phyloP scores from a whole-genome alignment of 176 grass and related monocot genomes.

The Triticum turgidum region DNA sequence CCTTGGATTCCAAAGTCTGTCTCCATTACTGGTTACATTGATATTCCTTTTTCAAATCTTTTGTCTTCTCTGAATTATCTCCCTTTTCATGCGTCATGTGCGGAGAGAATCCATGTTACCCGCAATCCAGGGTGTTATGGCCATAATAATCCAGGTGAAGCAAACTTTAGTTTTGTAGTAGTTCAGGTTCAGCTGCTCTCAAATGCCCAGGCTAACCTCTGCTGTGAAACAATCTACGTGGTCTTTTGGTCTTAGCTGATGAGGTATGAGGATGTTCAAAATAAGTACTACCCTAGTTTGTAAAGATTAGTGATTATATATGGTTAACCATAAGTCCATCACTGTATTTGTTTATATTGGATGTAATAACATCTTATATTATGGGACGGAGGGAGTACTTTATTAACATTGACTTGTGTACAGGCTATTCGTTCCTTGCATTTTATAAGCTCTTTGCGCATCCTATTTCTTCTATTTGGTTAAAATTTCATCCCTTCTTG shows the following conservation, averaged over 20 bases:
- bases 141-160: constrained; percentile 3
- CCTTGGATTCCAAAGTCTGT: background rate
- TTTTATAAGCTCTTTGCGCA: constrained; percentile 13
- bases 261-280: constrained; percentile 4
- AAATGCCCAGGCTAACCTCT: background rate
- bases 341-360: background rate
- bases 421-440: background rate
- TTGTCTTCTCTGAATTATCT: background rate
- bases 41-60: background rate
- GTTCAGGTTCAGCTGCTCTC: constrained; percentile 13
- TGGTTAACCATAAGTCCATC: background rate
- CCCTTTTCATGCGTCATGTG: background rate
- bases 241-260: background rate
- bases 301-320: background rate
- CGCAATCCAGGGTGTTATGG: background rate
- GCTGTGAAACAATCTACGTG: background rate
- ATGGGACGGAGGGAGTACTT: background rate
- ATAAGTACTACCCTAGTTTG: background rate
- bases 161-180: constrained; percentile 8
- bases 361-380: no score
- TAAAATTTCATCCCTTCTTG: constrained; percentile 28
- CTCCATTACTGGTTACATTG: background rate
- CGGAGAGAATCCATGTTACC: background rate
- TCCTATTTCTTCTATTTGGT: constrained; percentile 22
- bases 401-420: background rate